phyloP scores from a whole-genome alignment of 306 rosid species.

The Cicer cuneatum region DNA sequence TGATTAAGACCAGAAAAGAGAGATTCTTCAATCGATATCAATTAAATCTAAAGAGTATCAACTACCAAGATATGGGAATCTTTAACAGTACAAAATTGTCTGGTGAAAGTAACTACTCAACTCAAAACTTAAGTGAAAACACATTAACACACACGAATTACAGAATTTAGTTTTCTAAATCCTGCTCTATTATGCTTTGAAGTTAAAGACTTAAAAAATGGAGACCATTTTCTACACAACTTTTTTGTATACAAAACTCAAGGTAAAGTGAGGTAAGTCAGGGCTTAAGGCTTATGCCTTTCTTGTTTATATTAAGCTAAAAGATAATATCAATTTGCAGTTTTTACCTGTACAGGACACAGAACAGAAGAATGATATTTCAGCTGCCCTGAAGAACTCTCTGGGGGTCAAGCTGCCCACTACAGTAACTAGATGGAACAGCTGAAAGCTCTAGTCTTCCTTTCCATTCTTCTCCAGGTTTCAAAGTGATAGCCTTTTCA shows the following conservation, averaged over 20 bases:
- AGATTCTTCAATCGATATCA: neutral
- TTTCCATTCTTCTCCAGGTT: constrained; percentile 99
- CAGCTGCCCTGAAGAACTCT: constrained; percentile 78
- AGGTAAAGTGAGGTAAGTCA: constrained; percentile 3
- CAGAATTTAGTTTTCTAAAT: neutral
- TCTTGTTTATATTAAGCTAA: neutral
- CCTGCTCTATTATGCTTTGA: neutral
- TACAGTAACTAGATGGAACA: constrained; percentile 97
- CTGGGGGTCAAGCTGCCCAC: constrained; percentile 96
- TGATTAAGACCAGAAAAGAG: constrained; percentile 19
- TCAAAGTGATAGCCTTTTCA: constrained; percentile 83
- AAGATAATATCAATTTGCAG: neutral
- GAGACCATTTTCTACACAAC: constrained; percentile 6
- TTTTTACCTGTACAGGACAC: constrained; percentile 75
- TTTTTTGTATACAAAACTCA: neutral
- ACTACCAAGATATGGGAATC: constrained; percentile 26
- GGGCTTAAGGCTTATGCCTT: constrained; percentile 21
- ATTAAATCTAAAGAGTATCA: neutral
- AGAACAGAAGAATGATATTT: constrained; percentile 55
- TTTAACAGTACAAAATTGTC: neutral
- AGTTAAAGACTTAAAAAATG: neutral
- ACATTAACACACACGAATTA: neutral
- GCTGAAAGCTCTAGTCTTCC: constrained; percentile 94
- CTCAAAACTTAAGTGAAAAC: neutral
- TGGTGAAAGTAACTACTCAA: neutral